Evolutionary conservation across 129 eudicot species (phyloP).

Genomic region (Scalesia atractyloides): DNA sequence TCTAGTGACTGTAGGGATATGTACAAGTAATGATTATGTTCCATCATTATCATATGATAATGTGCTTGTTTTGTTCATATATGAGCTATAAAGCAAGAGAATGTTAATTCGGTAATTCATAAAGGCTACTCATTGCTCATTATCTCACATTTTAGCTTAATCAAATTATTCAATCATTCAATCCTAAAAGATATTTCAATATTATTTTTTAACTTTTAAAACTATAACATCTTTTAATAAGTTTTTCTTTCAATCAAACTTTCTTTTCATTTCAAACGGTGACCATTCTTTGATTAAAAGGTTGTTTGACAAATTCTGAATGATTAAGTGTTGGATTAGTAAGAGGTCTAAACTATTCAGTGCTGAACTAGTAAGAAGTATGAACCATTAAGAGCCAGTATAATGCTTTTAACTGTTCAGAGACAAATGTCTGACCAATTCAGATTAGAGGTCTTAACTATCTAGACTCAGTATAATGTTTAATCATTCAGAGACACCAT

Average conservation of each 20-base stretch:
- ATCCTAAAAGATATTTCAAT: constrained; percentile 14
- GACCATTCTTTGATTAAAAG: neutral
- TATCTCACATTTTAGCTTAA: constrained; percentile 20
- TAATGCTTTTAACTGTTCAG: no score
- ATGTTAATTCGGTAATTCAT: constrained; percentile 28
- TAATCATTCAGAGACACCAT: no score
- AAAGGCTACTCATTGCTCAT: constrained; percentile 41
- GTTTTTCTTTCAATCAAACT: neutral
- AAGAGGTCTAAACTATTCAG: no score
- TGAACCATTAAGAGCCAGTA: no score
- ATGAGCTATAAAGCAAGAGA: constrained; percentile 20
- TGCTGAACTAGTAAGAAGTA: no score
- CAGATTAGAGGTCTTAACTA: no score
- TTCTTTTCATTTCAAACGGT: neutral
- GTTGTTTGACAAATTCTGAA: no score
- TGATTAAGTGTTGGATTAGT: no score
- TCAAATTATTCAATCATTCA: constrained; percentile 12
- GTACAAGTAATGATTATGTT: constrained; percentile 31
- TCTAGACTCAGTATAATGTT: no score
- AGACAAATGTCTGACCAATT: no score
- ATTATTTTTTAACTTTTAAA: neutral
- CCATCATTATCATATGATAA: constrained; percentile 38
- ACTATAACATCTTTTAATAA: neutral
- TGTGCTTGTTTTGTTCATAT: constrained; percentile 27
- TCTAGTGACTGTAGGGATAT: constrained; percentile 17